Percentiles rank a stretch among this genome's conserved stretches.
phyloP scores from a whole-genome alignment of 2,329 filamentous ascomycete species.

The Didymella glomerata region DNA sequence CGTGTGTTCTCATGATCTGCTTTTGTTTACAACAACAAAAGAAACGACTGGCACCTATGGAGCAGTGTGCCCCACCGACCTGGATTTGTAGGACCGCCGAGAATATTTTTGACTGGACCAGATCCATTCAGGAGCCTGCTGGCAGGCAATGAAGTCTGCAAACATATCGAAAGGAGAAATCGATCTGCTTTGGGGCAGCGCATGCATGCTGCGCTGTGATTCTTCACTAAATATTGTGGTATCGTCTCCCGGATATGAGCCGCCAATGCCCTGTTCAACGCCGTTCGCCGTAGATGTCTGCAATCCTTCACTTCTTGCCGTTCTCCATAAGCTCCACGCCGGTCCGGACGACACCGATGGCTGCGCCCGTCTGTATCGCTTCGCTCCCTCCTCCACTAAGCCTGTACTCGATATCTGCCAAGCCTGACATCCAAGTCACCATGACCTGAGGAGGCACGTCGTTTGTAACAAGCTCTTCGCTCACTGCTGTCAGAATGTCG shows the following conservation, averaged over 20 bases:
- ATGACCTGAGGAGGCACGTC: conserved; percentile 88
- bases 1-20: conserved; percentile 11
- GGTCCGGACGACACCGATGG: conserved; percentile 86
- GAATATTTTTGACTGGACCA: background rate
- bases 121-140: background rate
- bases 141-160: background rate
- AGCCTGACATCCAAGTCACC: conserved; percentile 87
- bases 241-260: conserved; percentile 8
- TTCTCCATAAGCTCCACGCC: conserved; percentile 75
- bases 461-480: conserved; percentile 81
- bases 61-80: background rate
- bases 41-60: conserved; percentile 5
- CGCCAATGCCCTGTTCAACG: conserved; percentile 9
- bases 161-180: background rate
- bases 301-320: conserved; percentile 33
- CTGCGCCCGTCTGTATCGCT: conserved; percentile 86
- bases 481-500: conserved; percentile 87
- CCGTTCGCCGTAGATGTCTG: conserved; percentile 8
- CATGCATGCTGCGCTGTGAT: conserved; percentile 8
- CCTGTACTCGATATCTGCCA: conserved; percentile 92
- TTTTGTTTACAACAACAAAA: conserved; percentile 21
- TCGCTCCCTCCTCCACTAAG: conserved; percentile 89
- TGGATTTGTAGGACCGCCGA: background rate
- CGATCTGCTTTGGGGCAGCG: background rate
- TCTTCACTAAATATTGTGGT: conserved; percentile 11